phyloP scores from a whole-genome alignment of 2,329 filamentous ascomycete species.

The Harringtonia aguacate region DNA sequence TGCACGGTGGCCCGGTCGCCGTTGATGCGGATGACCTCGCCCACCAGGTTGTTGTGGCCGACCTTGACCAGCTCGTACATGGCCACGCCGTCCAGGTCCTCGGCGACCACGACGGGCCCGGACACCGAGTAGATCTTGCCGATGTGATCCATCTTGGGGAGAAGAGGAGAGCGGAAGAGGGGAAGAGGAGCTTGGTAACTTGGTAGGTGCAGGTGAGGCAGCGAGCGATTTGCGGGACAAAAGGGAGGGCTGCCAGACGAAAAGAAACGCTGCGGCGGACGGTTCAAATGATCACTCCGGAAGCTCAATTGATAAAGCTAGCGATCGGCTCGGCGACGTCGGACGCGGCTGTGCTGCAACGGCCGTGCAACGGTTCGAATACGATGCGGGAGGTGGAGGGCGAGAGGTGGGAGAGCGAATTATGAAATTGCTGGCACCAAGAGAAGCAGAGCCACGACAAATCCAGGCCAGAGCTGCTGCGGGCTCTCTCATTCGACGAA shows the following conservation, averaged over 20 bases:
- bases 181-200: background rate
- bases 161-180: too few relatives aligned
- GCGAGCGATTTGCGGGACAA: background rate
- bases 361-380: too few relatives aligned
- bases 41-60: constrained; percentile 81
- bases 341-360: too few relatives aligned
- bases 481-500: background rate
- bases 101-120: constrained; percentile 81
- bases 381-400: background rate
- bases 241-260: background rate
- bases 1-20: constrained; percentile 94
- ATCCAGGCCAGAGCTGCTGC: background rate
- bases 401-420: background rate
- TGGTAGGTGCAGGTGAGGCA: too few relatives aligned
- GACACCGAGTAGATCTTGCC: constrained; percentile 18
- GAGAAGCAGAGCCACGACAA: too few relatives aligned
- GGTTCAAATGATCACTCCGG: too few relatives aligned
- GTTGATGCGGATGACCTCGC: constrained; percentile 97
- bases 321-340: too few relatives aligned
- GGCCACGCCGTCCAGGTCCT: constrained; percentile 97
- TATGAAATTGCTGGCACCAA: background rate
- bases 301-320: too few relatives aligned
- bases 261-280: background rate
- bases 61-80: constrained; percentile 99
- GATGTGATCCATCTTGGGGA: constrained; percentile 9